phyloP scores from a whole-genome alignment of 371 early-diverging fungal species.

The Cokeromyces recurvatus region DNA sequence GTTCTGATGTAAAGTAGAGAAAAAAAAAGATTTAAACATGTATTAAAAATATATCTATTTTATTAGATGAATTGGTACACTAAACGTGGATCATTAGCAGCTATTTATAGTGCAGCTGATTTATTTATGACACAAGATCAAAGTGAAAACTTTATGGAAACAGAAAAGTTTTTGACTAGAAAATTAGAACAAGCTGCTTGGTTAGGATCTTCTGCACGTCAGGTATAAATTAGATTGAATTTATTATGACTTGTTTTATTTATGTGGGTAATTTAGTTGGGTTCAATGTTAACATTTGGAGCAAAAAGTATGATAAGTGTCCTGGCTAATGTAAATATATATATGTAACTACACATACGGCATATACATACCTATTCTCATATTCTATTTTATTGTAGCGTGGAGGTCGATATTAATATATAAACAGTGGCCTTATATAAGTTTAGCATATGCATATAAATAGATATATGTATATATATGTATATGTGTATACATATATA shows the following conservation, averaged over 20 bases:
- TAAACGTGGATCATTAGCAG: slow-evolving; percentile 74
- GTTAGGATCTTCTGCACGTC: slow-evolving; percentile 51
- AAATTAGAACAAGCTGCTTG: slow-evolving; percentile 68
- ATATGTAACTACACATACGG: too few relatives aligned
- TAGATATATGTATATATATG: background rate
- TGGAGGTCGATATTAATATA: slow-evolving; percentile 13
- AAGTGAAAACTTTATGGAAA: slow-evolving; percentile 67
- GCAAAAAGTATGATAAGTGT: slow-evolving; percentile 36
- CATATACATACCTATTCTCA: background rate
- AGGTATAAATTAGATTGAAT: slow-evolving; percentile 28
- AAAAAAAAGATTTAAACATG: too few relatives aligned
- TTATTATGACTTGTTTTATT: background rate
- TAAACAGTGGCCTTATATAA: background rate
- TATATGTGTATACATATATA: background rate
- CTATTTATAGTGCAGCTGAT: slow-evolving; percentile 81
- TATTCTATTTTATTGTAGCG: slow-evolving; percentile 5
- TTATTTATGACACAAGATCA: slow-evolving; percentile 86
- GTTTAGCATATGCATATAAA: too few relatives aligned
- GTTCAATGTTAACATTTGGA: slow-evolving; percentile 44
- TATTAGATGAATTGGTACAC: slow-evolving; percentile 84
- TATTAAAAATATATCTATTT: background rate
- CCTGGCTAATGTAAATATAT: slow-evolving; percentile 32
- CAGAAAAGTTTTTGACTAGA: slow-evolving; percentile 72
- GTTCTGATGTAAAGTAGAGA: slow-evolving; percentile 60
- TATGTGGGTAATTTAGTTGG: slow-evolving; percentile 18